phyloP scores from a whole-genome alignment of 306 rosid genomes.

The Cucurbita maxima region DNA sequence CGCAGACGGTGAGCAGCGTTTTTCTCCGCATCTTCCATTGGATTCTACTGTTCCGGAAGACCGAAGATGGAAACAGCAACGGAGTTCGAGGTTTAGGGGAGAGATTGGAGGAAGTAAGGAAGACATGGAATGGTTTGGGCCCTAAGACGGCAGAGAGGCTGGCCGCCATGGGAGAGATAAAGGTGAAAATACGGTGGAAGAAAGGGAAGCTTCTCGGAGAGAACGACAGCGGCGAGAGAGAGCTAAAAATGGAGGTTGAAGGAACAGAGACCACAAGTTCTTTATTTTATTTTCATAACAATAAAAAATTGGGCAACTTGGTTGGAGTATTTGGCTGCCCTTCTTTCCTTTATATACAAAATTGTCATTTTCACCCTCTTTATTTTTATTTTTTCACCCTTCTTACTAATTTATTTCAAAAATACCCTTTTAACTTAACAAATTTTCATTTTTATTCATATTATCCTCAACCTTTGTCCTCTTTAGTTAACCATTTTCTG shows the following conservation, averaged over 20 bases:
- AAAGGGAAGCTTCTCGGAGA: not conserved
- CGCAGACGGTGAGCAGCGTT: constrained; percentile 36
- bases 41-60: constrained; percentile 10
- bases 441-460: too few species aligned
- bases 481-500: too few species aligned
- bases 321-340: not conserved
- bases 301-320: not conserved
- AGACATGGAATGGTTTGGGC: constrained; percentile 32
- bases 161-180: constrained; percentile 46
- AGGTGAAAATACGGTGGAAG: not conserved
- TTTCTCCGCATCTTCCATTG: constrained; percentile 18
- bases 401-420: too few species aligned
- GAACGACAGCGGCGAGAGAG: not conserved
- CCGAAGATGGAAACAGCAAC: constrained; percentile 20
- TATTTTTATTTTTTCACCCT: not conserved
- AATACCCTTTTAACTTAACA: too few species aligned
- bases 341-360: not conserved
- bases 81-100: constrained; percentile 22
- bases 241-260: not conserved
- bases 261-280: not conserved
- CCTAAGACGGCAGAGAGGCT: constrained; percentile 43
- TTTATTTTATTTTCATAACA: too few species aligned
- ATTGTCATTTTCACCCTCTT: not conserved
- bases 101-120: constrained; percentile 25
- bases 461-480: too few species aligned